Base-by-base conservation (phyloP, 257 asterid genomes). In the Nicotiana noctiflora region DNA sequence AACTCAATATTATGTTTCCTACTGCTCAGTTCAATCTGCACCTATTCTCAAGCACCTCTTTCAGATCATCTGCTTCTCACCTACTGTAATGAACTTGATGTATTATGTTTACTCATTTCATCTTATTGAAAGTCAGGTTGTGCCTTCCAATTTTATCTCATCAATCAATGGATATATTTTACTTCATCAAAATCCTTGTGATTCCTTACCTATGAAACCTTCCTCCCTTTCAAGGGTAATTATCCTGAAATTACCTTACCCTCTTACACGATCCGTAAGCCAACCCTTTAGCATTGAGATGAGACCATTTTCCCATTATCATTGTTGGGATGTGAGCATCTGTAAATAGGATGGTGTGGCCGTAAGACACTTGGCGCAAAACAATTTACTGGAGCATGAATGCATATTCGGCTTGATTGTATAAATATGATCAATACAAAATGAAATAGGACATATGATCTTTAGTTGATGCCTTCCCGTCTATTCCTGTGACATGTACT, bases 51-150 rank as follows among this genome's bases (percentile, higher is more conserved):
- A 68, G 31, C 55, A 18, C 53, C 53, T 67, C 76, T 34, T 67
- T 67, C 53, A 67, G 76, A 5, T 34, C 37, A 67, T 67, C 76
- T 68, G 76, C 76, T n/a, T 68, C 76, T 37, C 55, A 19, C 76
- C n/a, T 68, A 37, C 9, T 37, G 46, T 2, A 37, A 37, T 37
- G 46, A 37, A 37, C 46, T 37, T 37, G 46, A 37, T 37, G 9
- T 6, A 6, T 37, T 37, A 7, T 37, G 10, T 37, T 34, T 67
- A 32, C 12, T 34, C 53, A 67, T 67, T 60, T 60, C 32, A 34
- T 67, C 29, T 3, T 57, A 57, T 57, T 57, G 64, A 19, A 60
- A 60, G 66, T 60, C 57, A 68, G 19, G 77, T 40, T 13, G 32
- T 68, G 77, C n/a, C 3, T 68, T 68, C 40, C 1, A 10, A 37